Evolutionary conservation across 352 stramenopile genomes (phyloP).

Genomic region (Aphanomyces invadans): DNA sequence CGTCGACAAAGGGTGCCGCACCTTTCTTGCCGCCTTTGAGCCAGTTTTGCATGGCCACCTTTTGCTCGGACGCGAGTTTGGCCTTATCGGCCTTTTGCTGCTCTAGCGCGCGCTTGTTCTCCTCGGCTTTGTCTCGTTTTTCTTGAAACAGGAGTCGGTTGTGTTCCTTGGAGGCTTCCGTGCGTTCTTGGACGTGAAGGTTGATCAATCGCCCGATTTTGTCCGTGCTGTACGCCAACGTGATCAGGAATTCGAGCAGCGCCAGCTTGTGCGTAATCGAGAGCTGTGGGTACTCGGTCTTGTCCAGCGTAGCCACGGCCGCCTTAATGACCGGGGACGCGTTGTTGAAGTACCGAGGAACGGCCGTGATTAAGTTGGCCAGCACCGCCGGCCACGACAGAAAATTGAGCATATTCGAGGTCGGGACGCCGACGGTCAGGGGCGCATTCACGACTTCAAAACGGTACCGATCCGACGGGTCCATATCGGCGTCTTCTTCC

Average conservation of each 20-base stretch:
- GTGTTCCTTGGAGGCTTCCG: constrained; percentile 64
- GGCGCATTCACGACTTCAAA: constrained; percentile 75
- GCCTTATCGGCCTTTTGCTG: constrained; percentile 62
- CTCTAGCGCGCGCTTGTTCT: constrained; percentile 74
- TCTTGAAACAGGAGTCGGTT: constrained; percentile 59
- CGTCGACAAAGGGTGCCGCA: constrained; percentile 22
- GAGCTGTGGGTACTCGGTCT: constrained; percentile 49
- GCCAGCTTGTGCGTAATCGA: constrained; percentile 56
- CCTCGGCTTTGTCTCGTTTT: constrained; percentile 52
- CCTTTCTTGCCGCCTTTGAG: constrained; percentile 52
- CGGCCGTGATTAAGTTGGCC: constrained; percentile 50
- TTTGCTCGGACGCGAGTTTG: constrained; percentile 40
- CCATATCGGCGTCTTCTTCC: constrained; percentile 72
- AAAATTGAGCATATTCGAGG: constrained; percentile 65
- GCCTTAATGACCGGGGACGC: constrained; percentile 34
- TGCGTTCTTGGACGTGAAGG: constrained; percentile 46
- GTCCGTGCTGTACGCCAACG: constrained; percentile 48
- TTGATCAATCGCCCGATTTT: constrained; percentile 53
- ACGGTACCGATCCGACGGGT: constrained; percentile 69
- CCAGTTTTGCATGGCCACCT: constrained; percentile 52
- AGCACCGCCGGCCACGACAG: constrained; percentile 76
- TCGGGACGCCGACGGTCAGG: constrained; percentile 69
- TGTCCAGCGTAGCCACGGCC: constrained; percentile 39
- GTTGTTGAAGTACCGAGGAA: constrained; percentile 58
- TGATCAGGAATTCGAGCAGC: constrained; percentile 62